Base-by-base conservation (phyloP, 768 basidiomycete genomes). In the Clavaria fumosa region DNA sequence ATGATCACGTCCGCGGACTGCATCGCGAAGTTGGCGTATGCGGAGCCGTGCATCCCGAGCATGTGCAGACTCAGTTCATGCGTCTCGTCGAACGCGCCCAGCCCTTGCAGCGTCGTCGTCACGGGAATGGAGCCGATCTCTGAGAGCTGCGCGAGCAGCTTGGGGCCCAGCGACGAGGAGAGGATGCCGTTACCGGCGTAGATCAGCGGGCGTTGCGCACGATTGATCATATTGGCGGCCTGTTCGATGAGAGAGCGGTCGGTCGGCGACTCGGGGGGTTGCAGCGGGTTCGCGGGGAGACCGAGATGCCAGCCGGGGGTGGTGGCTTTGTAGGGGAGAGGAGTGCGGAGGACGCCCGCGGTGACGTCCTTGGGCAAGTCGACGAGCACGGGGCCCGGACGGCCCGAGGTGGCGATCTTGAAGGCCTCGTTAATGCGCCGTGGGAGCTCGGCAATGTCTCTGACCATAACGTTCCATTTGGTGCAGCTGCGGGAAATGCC, bases 391-490 rank as follows among this genome's bases (percentile, higher is more conserved):
- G 95, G 95, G 1, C 95, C 95, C 1, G 95, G 95, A 20, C 95
- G 77, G 1, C 95, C 95, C 5, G 89, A 85, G 1, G 88, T 91
- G 10, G 95, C 95, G 45, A 99, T 97, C 58, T 96, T 95, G 74
- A 99, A 97, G 0, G 95, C 95, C 57, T 99, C 95, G 54, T 96
- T 97, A 53, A 97, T 93, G 41, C 95, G 70, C 30, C 93, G 66
- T 10, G 95, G 95, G 2, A 97, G 69, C 58, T 97, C 95, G 9
- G 83, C 58, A 42, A 97, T 86, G 52, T 91, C 91, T 59, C 96
- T 97, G 36, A 97, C 86, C 90, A 97, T 93, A 43, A 99, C 93
- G 53, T 99, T 97, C 95, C 95, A 97, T 57, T 97, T 99, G 18
- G 95, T 97, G 63, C 95, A 99, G 49, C 79, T 78, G 35, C 93